phyloP scores from a whole-genome alignment of 257 asterid species.

The Cordia subcordata region DNA sequence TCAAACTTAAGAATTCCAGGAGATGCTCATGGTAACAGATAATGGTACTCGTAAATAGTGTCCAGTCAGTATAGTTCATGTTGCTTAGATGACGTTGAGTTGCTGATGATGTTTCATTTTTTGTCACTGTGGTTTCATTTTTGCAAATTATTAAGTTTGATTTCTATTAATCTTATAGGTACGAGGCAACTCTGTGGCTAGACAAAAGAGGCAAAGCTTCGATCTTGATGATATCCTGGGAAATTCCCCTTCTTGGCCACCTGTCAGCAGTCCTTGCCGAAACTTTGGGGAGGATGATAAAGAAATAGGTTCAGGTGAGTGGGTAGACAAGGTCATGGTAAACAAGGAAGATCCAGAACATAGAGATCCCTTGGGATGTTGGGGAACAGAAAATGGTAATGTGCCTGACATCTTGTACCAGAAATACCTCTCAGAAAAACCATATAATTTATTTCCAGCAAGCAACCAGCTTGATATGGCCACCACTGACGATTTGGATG shows the following conservation, averaged over 20 bases:
- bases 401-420: constrained; percentile 38
- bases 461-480: constrained; percentile 40
- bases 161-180: constrained; percentile 35
- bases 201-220: constrained; percentile 62
- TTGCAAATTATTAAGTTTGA: constrained; percentile 4
- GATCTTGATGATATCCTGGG: constrained; percentile 79
- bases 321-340: constrained; percentile 98
- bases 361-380: constrained; percentile 28
- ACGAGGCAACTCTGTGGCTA: constrained; percentile 35
- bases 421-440: constrained; percentile 47
- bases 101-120: neutral
- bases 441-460: constrained; percentile 32
- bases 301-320: constrained; percentile 68
- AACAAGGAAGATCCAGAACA: constrained; percentile 56
- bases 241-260: constrained; percentile 86
- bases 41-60: too few species aligned
- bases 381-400: constrained; percentile 48
- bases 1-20: too few species aligned
- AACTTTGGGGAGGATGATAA: constrained; percentile 51
- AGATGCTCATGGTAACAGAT: too few species aligned
- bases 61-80: neutral
- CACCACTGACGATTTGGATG: constrained; percentile 61
- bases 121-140: neutral
- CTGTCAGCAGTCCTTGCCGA: constrained; percentile 45
- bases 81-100: neutral